Conservation (phyloP, 257 asterid species). For the Parsonsia alboflavescens region DNA sequence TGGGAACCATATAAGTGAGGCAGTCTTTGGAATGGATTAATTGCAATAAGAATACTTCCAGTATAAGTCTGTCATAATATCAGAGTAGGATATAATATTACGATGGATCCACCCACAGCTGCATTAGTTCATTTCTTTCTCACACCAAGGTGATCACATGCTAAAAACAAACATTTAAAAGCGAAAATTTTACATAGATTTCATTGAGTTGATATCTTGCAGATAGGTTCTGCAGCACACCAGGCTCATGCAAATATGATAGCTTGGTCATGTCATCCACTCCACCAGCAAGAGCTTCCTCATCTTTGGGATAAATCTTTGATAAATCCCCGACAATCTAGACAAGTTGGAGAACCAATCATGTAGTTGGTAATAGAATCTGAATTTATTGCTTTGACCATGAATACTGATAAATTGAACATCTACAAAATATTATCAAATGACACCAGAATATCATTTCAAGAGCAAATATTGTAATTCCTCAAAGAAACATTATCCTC, state of each 20-base stretch:
- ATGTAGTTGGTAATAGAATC: not conserved
- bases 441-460: not conserved
- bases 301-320: slow-evolving; percentile 76
- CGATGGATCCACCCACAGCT: slow-evolving; percentile 19
- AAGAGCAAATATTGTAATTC: not conserved
- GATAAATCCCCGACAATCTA: slow-evolving; percentile 56
- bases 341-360: slow-evolving; percentile 19
- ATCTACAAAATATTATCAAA: not conserved
- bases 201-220: slow-evolving; percentile 86
- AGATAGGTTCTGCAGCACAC: slow-evolving; percentile 86
- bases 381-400: not conserved
- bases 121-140: slow-evolving; percentile 19
- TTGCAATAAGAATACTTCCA: slow-evolving; percentile 96
- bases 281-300: slow-evolving; percentile 90
- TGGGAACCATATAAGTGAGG: slow-evolving; percentile 79
- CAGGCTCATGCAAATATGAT: slow-evolving; percentile 95
- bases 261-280: slow-evolving; percentile 99
- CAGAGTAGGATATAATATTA: slow-evolving; percentile 27
- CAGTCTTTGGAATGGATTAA: slow-evolving; percentile 96
- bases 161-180: slow-evolving; percentile 16
- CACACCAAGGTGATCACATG: slow-evolving; percentile 18
- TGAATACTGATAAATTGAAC: not conserved
- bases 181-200: slow-evolving; percentile 60
- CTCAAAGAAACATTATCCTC: not conserved
- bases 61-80: slow-evolving; percentile 80